phyloP scores from a whole-genome alignment of 1,284 basidiomycete genomes.

The Puccinia horiana region DNA sequence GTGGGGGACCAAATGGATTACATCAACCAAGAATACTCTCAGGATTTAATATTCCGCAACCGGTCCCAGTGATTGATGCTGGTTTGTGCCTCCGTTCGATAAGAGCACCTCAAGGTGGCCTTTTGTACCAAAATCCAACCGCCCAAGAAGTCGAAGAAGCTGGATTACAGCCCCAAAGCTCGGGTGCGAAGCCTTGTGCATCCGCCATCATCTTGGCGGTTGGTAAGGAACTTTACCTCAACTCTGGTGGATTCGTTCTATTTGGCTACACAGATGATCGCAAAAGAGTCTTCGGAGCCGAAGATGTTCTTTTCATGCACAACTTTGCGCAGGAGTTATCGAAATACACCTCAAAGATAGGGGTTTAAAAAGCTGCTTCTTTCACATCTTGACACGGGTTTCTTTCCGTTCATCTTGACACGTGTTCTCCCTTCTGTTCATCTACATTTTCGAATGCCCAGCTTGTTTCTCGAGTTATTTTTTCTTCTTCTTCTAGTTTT shows the following conservation, averaged over 20 bases:
- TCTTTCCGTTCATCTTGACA: too few relatives aligned
- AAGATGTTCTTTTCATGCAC: constrained; percentile 53
- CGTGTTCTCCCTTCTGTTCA: too few relatives aligned
- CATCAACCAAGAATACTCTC: constrained; percentile 51
- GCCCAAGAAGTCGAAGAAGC: constrained; percentile 31
- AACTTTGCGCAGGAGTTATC: constrained; percentile 54
- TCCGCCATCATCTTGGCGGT: constrained; percentile 54
- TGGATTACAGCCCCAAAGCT: not conserved
- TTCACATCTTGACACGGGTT: too few relatives aligned
- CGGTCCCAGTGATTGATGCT: constrained; percentile 54
- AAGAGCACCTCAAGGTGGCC: constrained; percentile 54
- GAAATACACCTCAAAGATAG: constrained; percentile 35
- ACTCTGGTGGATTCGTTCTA: constrained; percentile 53
- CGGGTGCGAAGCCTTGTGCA: constrained; percentile 2
- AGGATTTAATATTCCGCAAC: constrained; percentile 52
- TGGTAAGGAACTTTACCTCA: constrained; percentile 41
- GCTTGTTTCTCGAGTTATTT: too few relatives aligned
- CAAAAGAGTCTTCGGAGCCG: constrained; percentile 52
- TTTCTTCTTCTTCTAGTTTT: too few relatives aligned
- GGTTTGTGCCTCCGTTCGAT: constrained; percentile 54
- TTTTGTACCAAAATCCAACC: constrained; percentile 55
- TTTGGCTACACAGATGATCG: constrained; percentile 52
- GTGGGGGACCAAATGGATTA: not conserved
- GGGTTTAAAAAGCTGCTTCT: too few relatives aligned
- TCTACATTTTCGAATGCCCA: too few relatives aligned